Base-by-base conservation (phyloP, 805 yeast species). In the Cyberlindnera maritima region DNA sequence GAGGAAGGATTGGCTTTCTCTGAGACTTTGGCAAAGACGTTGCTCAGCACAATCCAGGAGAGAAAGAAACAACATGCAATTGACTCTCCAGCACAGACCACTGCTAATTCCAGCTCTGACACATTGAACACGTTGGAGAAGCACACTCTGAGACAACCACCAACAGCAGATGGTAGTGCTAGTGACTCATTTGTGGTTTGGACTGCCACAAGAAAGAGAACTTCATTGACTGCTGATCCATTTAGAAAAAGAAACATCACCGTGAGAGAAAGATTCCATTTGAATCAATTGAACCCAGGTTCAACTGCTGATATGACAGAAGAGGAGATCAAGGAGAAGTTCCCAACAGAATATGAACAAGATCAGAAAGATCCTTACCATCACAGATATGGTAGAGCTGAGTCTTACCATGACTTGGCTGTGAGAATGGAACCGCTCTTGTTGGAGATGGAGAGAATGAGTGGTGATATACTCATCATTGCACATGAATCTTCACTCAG, bases 361-460 rank as follows among this genome's bases (percentile, higher is more conserved):
- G 86, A 81, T 61, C 46, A 67, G 47, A 67, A 72, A 49, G 97
- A 92, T 63, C 97, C 97, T 2, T 94, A 94, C 62, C 97, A 94
- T 66, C 92, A 85, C 62, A 74, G 99, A 49, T 94, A 79, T 62
- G 88, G 96, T 2, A 75, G 98, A 41, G 89, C 96, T 0, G 99
- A 94, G 68, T 87, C 95, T 42, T 94, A 90, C 62, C 99, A 94
- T 66, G 99, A 94, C 66, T 75, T 94, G 47, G 98, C 99, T 0
- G 85, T 94, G 32, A 81, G 96, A 57, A 78, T 94, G 69, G 99
- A 94, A 67, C 96, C 98, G 0, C 72, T 94, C 46, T 80, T 94
- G 50, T 74, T 94, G 63, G 98, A 94, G 65, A 84, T 94, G 81
- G 99, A 94, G 65, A 78, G 97, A 56, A 83, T 86, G 78, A 79